Evolutionary conservation across 441 rosid species (phyloP).

Genomic region (Corymbia calophylla): DNA sequence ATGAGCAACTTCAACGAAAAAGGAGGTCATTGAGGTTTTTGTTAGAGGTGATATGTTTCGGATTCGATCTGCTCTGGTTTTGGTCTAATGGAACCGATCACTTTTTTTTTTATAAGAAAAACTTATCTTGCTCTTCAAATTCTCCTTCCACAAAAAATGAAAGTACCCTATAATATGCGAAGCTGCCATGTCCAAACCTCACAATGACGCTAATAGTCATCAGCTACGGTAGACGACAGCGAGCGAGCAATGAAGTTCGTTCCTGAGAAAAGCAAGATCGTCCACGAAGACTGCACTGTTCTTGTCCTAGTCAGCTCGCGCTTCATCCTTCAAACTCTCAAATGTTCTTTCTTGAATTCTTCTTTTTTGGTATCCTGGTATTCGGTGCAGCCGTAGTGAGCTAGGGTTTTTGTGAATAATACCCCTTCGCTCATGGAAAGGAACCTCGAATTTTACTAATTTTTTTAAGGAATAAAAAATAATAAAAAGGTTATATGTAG

Average conservation of each 20-base stretch:
- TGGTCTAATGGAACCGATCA: too few relatives aligned
- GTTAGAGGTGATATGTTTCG: neutral
- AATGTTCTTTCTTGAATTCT: neutral
- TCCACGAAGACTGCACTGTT: slow-evolving; percentile 44
- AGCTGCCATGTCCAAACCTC: neutral
- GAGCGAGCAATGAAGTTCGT: slow-evolving; percentile 45
- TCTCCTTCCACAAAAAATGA: neutral
- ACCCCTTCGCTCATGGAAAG: neutral
- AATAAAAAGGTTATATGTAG: too few relatives aligned
- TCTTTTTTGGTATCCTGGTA: neutral
- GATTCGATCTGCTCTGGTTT: too few relatives aligned
- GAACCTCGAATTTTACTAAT: too few relatives aligned
- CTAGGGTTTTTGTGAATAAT: neutral
- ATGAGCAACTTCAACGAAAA: neutral
- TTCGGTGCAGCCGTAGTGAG: neutral
- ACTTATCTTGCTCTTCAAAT: slow-evolving; percentile 10
- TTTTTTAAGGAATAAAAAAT: too few relatives aligned
- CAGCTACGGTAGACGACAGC: neutral
- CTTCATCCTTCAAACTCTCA: neutral
- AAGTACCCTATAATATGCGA: too few relatives aligned
- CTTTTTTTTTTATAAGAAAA: too few relatives aligned
- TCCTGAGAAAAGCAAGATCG: slow-evolving; percentile 42
- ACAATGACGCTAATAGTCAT: neutral
- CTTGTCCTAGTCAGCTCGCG: slow-evolving; percentile 49
- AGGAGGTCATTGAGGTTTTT: neutral